phyloP scores from a whole-genome alignment of 768 basidiomycete genomes.

The Boletus coccyginus region DNA sequence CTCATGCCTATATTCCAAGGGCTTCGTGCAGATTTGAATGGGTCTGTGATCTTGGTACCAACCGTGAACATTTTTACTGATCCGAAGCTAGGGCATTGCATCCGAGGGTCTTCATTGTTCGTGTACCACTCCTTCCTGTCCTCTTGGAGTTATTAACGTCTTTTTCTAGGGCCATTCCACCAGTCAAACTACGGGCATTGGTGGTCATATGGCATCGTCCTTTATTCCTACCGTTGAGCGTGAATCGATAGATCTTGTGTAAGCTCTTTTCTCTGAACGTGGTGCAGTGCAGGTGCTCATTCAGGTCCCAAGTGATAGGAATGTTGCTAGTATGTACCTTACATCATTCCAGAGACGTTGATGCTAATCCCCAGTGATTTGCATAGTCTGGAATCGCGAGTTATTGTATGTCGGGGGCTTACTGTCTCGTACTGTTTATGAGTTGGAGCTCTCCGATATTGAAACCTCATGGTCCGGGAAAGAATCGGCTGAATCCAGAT shows the following conservation, averaged over 20 bases:
- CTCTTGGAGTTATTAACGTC: no score
- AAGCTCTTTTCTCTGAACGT: background rate
- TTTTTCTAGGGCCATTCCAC: slow-evolving; percentile 20
- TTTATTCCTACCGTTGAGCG: background rate
- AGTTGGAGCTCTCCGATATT: background rate
- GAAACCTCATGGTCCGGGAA: background rate
- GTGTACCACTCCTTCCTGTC: slow-evolving; percentile 13
- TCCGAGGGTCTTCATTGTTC: slow-evolving; percentile 78
- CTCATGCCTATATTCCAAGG: slow-evolving; percentile 4
- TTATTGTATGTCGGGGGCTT: background rate
- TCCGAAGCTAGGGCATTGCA: slow-evolving; percentile 46
- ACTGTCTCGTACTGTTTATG: background rate
- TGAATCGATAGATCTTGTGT: background rate
- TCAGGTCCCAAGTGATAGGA: background rate
- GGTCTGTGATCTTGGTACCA: slow-evolving; percentile 2
- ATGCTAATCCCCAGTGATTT: no score
- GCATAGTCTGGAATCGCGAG: background rate
- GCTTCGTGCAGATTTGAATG: slow-evolving; percentile 5
- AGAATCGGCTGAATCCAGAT: background rate
- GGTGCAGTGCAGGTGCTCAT: background rate
- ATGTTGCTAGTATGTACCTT: background rate
- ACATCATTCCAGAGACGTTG: no score
- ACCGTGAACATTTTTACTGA: background rate
- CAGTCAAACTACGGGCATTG: background rate
- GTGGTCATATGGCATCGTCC: background rate